Conservation (phyloP, 1,284 basidiomycete genomes). For the Apiotrichum porosum region DNA sequence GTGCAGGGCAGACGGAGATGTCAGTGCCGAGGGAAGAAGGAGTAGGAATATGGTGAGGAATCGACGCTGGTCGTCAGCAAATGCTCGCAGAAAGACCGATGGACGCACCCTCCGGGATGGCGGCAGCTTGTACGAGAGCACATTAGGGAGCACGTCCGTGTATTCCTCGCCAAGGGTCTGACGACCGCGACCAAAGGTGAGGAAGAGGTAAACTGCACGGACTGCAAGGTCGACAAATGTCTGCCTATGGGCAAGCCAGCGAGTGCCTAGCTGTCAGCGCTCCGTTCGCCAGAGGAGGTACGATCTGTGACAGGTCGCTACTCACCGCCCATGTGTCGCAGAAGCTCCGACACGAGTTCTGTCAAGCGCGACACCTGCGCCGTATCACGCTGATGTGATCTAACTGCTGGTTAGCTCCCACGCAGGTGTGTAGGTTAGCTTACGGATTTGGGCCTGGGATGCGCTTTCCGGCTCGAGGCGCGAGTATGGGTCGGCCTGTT, state of each 20-base stretch:
- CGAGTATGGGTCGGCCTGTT: slow-evolving; percentile 16
- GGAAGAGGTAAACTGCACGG: slow-evolving; percentile 66
- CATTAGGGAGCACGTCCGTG: slow-evolving; percentile 74
- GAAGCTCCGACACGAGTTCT: slow-evolving; percentile 68
- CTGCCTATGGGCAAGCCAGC: slow-evolving; percentile 76
- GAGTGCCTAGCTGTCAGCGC: slow-evolving; percentile 58
- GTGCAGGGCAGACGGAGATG: slow-evolving; percentile 37
- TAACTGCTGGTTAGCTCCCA: slow-evolving; percentile 78
- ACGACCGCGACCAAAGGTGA: slow-evolving; percentile 71
- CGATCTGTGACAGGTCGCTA: slow-evolving; percentile 23
- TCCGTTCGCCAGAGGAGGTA: no score
- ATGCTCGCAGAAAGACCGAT: no score
- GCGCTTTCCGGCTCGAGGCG: slow-evolving; percentile 31
- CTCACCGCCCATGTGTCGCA: slow-evolving; percentile 71
- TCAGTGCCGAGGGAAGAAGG: slow-evolving; percentile 60
- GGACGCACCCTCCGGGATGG: slow-evolving; percentile 25
- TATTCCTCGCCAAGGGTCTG: slow-evolving; percentile 90
- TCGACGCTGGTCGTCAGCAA: slow-evolving; percentile 30
- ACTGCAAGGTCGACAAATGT: slow-evolving; percentile 69
- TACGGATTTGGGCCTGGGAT: slow-evolving; percentile 75
- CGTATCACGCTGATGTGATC: slow-evolving; percentile 77
- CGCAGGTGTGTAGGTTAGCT: no score
- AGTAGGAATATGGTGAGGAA: slow-evolving; percentile 60
- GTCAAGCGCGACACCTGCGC: slow-evolving; percentile 69
- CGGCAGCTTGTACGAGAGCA: slow-evolving; percentile 32